These are phyloP conservation scores for Nakaseomyces sp. DNA, from an alignment of 1,139 yeast genomes.

Conservation along the genomic window DNA sequence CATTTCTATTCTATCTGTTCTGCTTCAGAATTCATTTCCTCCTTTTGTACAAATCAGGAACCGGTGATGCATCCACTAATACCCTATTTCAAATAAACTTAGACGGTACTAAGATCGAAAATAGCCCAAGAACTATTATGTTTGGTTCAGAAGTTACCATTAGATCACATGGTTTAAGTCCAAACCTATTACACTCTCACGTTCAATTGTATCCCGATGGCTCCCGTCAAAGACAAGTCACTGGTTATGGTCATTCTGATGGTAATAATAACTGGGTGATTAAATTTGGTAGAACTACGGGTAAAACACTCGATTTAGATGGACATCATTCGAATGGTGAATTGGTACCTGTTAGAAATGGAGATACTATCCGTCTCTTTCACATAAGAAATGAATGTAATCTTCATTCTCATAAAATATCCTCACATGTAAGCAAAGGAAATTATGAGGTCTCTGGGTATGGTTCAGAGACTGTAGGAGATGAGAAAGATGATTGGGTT, in stretches of 20 bases:
- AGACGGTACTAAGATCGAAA: conserved; percentile 42
- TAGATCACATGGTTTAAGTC: conserved; percentile 65
- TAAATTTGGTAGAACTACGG: conserved; percentile 34
- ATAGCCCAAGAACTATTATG: conserved; percentile 54
- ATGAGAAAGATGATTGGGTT: conserved; percentile 63
- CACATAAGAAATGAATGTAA: conserved; percentile 48
- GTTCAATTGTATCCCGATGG: conserved; percentile 62
- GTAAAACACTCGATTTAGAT: conserved; percentile 22
- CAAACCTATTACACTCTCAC: conserved; percentile 66
- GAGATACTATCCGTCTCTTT: conserved; percentile 46
- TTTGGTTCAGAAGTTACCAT: conserved; percentile 56
- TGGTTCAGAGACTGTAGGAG: conserved; percentile 48
- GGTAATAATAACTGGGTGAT: conserved; percentile 50
- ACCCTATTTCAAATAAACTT: conserved; percentile 63
- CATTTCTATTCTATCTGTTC: conserved; percentile 55
- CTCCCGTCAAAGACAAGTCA: conserved; percentile 63
- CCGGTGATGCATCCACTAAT: conserved; percentile 68
- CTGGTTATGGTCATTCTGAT: conserved; percentile 70
- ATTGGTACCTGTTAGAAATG: conserved; percentile 35
- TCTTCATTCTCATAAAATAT: conserved; percentile 54
- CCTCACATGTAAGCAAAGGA: conserved; percentile 46
- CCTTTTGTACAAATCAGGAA: conserved; percentile 66
- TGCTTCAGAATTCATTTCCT: conserved; percentile 76
- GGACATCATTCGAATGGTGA: conserved; percentile 26
- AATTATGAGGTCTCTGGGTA: conserved; percentile 62